phyloP scores from a whole-genome alignment of 768 basidiomycete genomes.

The Paxillus involutus region DNA sequence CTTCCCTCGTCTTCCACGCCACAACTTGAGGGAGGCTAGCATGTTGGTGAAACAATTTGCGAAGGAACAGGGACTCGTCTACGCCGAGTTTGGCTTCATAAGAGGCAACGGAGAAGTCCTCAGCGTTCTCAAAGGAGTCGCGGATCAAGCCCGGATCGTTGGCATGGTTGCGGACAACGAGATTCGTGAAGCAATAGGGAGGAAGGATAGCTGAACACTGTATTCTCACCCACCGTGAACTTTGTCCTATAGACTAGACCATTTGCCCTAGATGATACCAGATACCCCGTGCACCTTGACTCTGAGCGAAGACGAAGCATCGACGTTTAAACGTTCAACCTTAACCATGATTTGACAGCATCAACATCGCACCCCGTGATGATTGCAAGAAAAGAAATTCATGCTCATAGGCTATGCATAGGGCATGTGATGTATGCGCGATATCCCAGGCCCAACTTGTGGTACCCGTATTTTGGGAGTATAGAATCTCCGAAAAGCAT shows the following conservation, averaged over 20 bases:
- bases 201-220: conserved; percentile 31
- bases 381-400: background rate
- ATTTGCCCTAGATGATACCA: background rate
- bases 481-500: conserved; percentile 25
- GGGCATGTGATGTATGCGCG: conserved; percentile 34
- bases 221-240: background rate
- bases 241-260: background rate
- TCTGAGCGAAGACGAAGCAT: background rate
- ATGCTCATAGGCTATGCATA: conserved; percentile 30
- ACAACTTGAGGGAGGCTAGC: conserved; percentile 86
- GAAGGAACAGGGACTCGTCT: conserved; percentile 77
- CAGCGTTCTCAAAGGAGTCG: conserved; percentile 79
- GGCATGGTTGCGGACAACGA: conserved; percentile 80
- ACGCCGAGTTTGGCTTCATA: conserved; percentile 89
- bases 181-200: conserved; percentile 59
- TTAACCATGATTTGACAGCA: background rate
- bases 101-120: conserved; percentile 84
- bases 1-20: conserved; percentile 92
- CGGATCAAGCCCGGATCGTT: conserved; percentile 83
- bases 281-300: conserved; percentile 14
- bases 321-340: background rate
- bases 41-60: conserved; percentile 86
- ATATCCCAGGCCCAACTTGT: conserved; percentile 21
- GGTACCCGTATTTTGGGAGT: conserved; percentile 38
- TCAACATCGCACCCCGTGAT: conserved; percentile 23